A percentile compares a stretch with the other conserved stretches of the same genome.
Evolutionary conservation across 2,329 filamentous ascomycete species (phyloP).

Genomic region (Xylaria hypoxylon): DNA sequence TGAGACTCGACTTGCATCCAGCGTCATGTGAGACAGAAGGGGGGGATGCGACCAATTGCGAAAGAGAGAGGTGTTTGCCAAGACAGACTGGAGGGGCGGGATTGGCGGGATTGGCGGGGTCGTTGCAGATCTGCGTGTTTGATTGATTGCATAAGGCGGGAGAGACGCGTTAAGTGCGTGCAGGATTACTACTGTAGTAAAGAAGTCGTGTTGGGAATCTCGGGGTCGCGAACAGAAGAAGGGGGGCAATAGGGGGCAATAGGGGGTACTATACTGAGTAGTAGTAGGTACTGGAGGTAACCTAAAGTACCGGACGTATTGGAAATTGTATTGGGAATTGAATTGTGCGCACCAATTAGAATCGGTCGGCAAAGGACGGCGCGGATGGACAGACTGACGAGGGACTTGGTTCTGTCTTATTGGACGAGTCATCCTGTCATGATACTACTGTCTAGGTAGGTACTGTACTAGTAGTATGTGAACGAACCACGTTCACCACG

Average conservation of each 20-base stretch:
- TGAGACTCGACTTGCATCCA: conserved; percentile 27
- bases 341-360: conserved; percentile 35
- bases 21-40: conserved; percentile 34
- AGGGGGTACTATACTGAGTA: too few species aligned
- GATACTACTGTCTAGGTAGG: too few species aligned
- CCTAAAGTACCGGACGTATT: background rate
- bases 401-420: conserved; percentile 23
- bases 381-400: conserved; percentile 14
- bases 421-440: conserved; percentile 18
- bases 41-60: conserved; percentile 30
- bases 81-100: conserved; percentile 22
- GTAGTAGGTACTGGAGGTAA: background rate
- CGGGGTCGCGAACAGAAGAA: too few species aligned
- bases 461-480: too few species aligned
- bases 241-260: background rate
- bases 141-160: conserved; percentile 38
- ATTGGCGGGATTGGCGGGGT: conserved; percentile 35
- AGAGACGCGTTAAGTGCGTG: conserved; percentile 39
- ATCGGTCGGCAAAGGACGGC: background rate
- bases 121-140: conserved; percentile 35
- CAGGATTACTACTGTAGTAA: too few species aligned
- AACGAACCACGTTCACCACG: conserved; percentile 26
- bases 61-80: conserved; percentile 26
- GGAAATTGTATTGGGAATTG: background rate
- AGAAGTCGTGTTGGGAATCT: too few species aligned